Percentiles rank a stretch among this genome's conserved stretches.
These are phyloP conservation scores for Ceratobasidium sp. DNA, from an alignment of 1,284 basidiomycete species.

Conservation along the genomic window DNA sequence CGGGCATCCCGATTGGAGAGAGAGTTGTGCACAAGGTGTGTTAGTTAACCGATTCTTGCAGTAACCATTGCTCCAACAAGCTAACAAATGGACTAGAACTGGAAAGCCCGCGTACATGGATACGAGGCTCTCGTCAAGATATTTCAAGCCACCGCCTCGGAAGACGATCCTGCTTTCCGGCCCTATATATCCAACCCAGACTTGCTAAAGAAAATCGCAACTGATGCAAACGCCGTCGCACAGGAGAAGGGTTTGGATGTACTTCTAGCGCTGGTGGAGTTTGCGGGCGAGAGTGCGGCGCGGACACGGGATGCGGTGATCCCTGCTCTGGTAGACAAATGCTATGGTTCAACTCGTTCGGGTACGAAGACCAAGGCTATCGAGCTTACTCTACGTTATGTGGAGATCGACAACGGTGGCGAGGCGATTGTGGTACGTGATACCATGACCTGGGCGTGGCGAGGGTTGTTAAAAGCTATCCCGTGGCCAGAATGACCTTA, in stretches of 20 bases:
- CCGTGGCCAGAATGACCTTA: slow-evolving; percentile 71
- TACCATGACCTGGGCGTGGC: not conserved
- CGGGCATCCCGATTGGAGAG: slow-evolving; percentile 78
- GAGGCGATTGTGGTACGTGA: slow-evolving; percentile 84
- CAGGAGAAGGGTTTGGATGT: slow-evolving; percentile 97
- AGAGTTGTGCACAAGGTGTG: slow-evolving; percentile 79
- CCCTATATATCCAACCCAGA: slow-evolving; percentile 82
- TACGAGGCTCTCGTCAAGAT: slow-evolving; percentile 88
- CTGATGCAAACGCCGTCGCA: slow-evolving; percentile 94
- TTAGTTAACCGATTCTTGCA: slow-evolving; percentile 18
- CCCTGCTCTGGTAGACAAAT: slow-evolving; percentile 94
- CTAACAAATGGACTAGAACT: slow-evolving; percentile 61
- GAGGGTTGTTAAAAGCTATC: not conserved
- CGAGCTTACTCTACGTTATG: slow-evolving; percentile 87
- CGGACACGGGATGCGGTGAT: slow-evolving; percentile 80
- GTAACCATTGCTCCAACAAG: not conserved
- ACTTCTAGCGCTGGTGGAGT: slow-evolving; percentile 83
- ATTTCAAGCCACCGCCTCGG: slow-evolving; percentile 87
- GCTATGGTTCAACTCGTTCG: slow-evolving; percentile 86
- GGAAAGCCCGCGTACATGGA: slow-evolving; percentile 95
- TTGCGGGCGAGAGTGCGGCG: slow-evolving; percentile 86
- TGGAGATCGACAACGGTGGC: slow-evolving; percentile 91
- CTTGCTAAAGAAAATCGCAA: slow-evolving; percentile 83
- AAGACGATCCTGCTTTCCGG: slow-evolving; percentile 92
- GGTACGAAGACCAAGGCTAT: slow-evolving; percentile 91